phyloP scores from a whole-genome alignment of 2,329 filamentous ascomycete species.

The Aureobasidium sp. region DNA sequence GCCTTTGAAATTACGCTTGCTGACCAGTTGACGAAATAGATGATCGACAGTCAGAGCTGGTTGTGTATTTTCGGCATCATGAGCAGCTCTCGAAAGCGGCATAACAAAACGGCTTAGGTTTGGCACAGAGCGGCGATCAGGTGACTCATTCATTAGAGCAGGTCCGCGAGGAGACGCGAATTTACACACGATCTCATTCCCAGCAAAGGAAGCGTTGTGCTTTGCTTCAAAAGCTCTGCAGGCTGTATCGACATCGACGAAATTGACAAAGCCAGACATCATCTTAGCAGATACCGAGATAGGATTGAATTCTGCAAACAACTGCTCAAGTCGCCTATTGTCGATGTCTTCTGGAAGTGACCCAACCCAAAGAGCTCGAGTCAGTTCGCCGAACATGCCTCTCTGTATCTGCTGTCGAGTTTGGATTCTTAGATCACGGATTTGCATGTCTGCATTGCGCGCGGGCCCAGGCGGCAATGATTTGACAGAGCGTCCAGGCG shows the following conservation, averaged over 20 bases:
- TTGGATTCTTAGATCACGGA: neutral
- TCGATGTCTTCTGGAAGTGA: neutral
- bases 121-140: neutral
- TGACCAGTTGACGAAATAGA: neutral
- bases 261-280: neutral
- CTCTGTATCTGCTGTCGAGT: neutral
- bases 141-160: neutral
- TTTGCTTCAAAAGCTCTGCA: neutral
- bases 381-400: neutral
- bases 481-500: neutral
- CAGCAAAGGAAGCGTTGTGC: neutral
- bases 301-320: constrained; percentile 1
- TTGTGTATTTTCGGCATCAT: too few species aligned
- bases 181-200: neutral
- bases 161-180: neutral
- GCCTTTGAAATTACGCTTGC: constrained; percentile 1
- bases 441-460: neutral
- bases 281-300: neutral
- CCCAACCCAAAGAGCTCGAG: constrained; percentile 4
- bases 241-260: neutral
- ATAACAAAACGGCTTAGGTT: neutral
- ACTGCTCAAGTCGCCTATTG: neutral
- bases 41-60: neutral
- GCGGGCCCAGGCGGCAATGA: neutral
- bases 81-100: neutral